Percentiles rank a stretch among this genome's conserved stretches.
These are phyloP conservation scores for Fraxinus sp. DNA, from an alignment of 305 asterid genomes.

Conservation along the genomic window DNA sequence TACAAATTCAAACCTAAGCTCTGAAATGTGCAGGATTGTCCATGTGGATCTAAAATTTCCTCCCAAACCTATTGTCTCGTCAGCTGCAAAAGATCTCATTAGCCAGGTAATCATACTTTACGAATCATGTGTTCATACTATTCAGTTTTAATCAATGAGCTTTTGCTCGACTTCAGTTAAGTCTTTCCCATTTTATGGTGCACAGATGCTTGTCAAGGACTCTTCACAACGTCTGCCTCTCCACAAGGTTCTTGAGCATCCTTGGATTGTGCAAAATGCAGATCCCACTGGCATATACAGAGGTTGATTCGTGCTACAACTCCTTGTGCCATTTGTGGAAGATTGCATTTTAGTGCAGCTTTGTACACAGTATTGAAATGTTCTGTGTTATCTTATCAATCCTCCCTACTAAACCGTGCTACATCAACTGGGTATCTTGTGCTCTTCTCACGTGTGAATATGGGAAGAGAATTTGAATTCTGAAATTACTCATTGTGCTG, in stretches of 20 bases:
- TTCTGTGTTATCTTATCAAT: neutral
- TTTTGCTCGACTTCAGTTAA: neutral
- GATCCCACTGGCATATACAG: constrained; percentile 71
- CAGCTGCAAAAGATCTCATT: constrained; percentile 46
- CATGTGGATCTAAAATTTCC: constrained; percentile 57
- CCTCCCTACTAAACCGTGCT: neutral
- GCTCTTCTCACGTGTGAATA: neutral
- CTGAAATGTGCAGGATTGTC: constrained; percentile 34
- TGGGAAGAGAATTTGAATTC: neutral
- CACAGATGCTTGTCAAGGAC: constrained; percentile 85
- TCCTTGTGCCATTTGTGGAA: neutral
- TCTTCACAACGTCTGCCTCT: constrained; percentile 64
- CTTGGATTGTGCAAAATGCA: constrained; percentile 84
- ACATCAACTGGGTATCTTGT: neutral
- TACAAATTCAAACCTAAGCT: neutral
- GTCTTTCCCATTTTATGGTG: neutral
- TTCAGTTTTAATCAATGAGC: neutral
- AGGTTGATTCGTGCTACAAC: constrained; percentile 31
- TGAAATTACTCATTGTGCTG: neutral
- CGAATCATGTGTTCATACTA: neutral
- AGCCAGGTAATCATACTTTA: constrained; percentile 32
- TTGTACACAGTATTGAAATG: neutral
- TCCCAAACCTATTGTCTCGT: constrained; percentile 37
- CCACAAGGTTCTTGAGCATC: constrained; percentile 82
- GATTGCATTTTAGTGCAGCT: neutral